Base-by-base conservation (phyloP, 176 grass and related monocot genomes). In the Aegilops bicornis region DNA sequence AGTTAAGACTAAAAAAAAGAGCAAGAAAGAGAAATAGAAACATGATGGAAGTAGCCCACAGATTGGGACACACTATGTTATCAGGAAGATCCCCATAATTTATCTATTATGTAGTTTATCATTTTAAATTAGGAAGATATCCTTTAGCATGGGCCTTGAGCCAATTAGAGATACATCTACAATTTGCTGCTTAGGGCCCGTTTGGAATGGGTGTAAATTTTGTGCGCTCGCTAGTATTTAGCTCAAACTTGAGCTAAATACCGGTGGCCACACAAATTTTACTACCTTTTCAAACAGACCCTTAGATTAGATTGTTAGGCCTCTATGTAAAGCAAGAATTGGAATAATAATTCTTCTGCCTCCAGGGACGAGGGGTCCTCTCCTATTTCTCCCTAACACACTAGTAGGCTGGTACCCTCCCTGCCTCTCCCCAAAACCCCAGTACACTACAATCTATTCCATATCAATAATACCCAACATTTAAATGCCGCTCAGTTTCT, bases 21-120 rank as follows among this genome's bases (percentile, higher is more conserved):
- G 69, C 37, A 73, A 42, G 37, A 73, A 73, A 73, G 10, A 73
- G 69, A 73, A 42, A 22, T 42, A 24, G 10, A 12, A 14, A 42
- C 36, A 42, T 73, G 69, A 73, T 73, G 36, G 69, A 73, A 42
- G 69, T 73, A 73, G 69, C 36, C 37, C 39, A 73, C 23, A 43
- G 36, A 73, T 42, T 36, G 37, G 42, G 22, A 73, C 42, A 73
- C 69, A 24, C 69, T 35, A 8, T 43, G 22, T 73, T 73, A 73
- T 36, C 33, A 31, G 68, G 69, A 72, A 22, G 69, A 72, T 72
- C 35, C 36, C 36, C 69, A 72, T 36, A 40, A 72, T 23, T 23
- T 39, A 72, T 40, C 69, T 72, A 72, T 72, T 23, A 72, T 35
- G 69, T 5, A 40, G 35, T 72, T 72, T 72, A 71, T n/a, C 33